Evolutionary conservation across 805 yeast genomes (phyloP), one percentile per base, ranked within the genome.

Genomic region (Zygoascus ofunaensis): DNA sequence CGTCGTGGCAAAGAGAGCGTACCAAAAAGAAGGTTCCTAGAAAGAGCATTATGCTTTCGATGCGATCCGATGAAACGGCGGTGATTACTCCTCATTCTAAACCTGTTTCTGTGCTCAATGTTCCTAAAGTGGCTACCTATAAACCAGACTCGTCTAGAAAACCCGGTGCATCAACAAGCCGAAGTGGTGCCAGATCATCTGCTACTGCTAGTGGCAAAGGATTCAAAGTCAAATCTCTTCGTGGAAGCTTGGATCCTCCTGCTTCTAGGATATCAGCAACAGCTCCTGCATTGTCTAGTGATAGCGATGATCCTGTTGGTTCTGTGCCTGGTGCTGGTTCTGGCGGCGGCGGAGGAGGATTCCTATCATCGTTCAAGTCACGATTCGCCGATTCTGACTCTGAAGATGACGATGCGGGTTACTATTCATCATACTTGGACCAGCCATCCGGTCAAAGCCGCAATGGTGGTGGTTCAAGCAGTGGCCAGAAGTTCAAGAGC

Each of bases 351-450:
- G 30, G 30, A 26, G 30, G 30, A 8, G 30, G 30, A 8, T 8
- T 26, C 10, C 12, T 26, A 8, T 26, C 30, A 26, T 26, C 30
- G 12, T 60, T 60, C 55, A 39, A 44, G 26, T 58, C 62, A n/a
- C 54, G 65, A 7, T 49, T 61, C 36, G 60, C 58, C 19, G 65
- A 61, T 41, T 52, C 59, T 4, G 65, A 61, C 43, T 51, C 60
- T 8, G 65, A 61, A 5, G 61, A 58, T 32, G 64, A 60, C 10
- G 41, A 17, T 36, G 12, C 24, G 35, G 28, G 36, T 18, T 32
- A 18, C 30, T 18, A 42, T 26, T 26, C 30, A 8, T 26, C 30
- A 26, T 26, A 26, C 12, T 7, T 26, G 12, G 30, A 26, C 12
- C n/a, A n/a, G n/a, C n/a, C n/a, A n/a, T 26, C 40, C 15, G 41